Conservation (phyloP, 225 moss, liverwort and hornwort genomes). For the Ulota crispa region DNA sequence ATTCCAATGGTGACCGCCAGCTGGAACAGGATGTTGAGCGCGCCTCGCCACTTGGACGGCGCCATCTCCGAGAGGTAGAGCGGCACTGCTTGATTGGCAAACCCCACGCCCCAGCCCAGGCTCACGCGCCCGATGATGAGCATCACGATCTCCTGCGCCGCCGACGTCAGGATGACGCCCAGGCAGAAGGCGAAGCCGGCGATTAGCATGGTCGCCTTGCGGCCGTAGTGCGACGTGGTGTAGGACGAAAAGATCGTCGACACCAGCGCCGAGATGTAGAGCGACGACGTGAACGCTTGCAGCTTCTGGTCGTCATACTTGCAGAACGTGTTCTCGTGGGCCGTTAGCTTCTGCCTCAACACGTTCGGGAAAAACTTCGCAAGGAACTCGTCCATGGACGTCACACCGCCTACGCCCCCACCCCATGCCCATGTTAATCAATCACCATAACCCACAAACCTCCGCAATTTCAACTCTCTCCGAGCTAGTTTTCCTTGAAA, state of each 20-base stretch:
- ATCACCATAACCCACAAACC: background rate
- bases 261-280: conserved; percentile 57
- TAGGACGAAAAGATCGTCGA: conserved; percentile 60
- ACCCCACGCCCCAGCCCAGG: conserved; percentile 59
- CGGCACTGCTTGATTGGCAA: conserved; percentile 68
- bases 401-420: conserved; percentile 43
- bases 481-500: background rate
- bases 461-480: background rate
- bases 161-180: conserved; percentile 32
- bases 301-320: conserved; percentile 55
- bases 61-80: conserved; percentile 69
- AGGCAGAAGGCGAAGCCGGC: conserved; percentile 46
- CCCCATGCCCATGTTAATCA: background rate
- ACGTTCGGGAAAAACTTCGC: conserved; percentile 49
- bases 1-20: conserved; percentile 59
- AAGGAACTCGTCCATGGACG: conserved; percentile 55
- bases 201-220: conserved; percentile 55
- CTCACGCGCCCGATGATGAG: conserved; percentile 51
- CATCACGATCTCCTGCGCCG: conserved; percentile 50
- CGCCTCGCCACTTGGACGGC: conserved; percentile 60
- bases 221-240: conserved; percentile 44
- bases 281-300: conserved; percentile 61
- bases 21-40: conserved; percentile 64
- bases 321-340: conserved; percentile 23
- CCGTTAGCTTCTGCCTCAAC: background rate